These are phyloP conservation scores for Petunia hybrid DNA, from an alignment of 305 asterid genomes.

Conservation along the genomic window DNA sequence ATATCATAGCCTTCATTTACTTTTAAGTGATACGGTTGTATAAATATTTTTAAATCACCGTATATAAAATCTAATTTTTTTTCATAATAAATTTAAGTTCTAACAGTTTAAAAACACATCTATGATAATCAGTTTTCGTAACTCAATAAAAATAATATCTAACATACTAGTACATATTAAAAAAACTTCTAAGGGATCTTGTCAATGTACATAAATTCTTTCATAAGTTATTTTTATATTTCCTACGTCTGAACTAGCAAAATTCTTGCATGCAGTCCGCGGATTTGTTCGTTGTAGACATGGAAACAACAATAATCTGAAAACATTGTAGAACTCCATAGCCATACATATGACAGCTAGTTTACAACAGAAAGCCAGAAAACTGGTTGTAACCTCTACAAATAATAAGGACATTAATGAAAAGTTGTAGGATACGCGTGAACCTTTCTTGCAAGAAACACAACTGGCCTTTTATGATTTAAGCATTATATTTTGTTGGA, in stretches of 20 bases:
- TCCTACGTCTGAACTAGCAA: background rate
- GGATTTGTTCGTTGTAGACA: background rate
- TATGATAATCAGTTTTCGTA: too few relatives aligned
- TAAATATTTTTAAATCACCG: too few relatives aligned
- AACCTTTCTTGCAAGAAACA: constrained; percentile 37
- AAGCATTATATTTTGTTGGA: background rate
- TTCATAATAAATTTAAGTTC: too few relatives aligned
- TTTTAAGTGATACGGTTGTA: too few relatives aligned
- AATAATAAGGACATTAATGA: too few relatives aligned
- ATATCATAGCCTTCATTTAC: too few relatives aligned
- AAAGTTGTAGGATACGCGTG: constrained; percentile 4
- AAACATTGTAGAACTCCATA: background rate
- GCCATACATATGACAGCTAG: background rate
- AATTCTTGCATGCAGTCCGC: background rate
- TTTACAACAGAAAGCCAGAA: constrained; percentile 16
- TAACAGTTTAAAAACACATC: too few relatives aligned
- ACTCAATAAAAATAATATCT: too few relatives aligned
- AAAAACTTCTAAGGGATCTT: too few relatives aligned
- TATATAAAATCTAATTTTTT: too few relatives aligned
- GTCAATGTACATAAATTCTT: too few relatives aligned
- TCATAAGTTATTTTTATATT: background rate
- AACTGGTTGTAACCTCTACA: background rate
- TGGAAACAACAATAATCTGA: background rate
- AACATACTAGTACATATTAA: too few relatives aligned
- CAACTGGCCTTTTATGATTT: constrained; percentile 2